A percentile compares a stretch with the other conserved stretches of the same genome.
Evolutionary conservation across 1,284 basidiomycete species (phyloP).

Genomic region (Ustilago shanxiensis): DNA sequence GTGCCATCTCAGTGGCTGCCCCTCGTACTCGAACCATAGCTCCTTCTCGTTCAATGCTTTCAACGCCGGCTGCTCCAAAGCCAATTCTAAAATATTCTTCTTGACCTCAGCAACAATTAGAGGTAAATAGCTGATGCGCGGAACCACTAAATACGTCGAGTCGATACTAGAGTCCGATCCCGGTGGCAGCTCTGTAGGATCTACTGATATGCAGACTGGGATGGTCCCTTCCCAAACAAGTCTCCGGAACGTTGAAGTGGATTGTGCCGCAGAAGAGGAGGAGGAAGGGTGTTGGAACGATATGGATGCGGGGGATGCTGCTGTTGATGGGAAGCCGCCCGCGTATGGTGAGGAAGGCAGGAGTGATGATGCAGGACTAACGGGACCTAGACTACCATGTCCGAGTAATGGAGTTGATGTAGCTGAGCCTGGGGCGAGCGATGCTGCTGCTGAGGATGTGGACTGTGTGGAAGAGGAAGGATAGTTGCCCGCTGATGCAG

Average conservation of each 20-base stretch:
- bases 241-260: conserved; percentile 34
- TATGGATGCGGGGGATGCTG: conserved; percentile 22
- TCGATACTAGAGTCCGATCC: conserved; percentile 42
- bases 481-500: conserved; percentile 42
- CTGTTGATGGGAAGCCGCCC: conserved; percentile 7
- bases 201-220: conserved; percentile 54
- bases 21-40: conserved; percentile 62
- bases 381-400: conserved; percentile 15
- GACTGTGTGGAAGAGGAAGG: conserved; percentile 18
- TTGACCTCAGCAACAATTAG: conserved; percentile 54
- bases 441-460: conserved; percentile 13
- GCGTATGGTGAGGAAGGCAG: conserved; percentile 23
- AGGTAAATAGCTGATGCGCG: conserved; percentile 60
- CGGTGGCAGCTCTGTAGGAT: conserved; percentile 40
- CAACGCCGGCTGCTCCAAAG: conserved; percentile 44
- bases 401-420: conserved; percentile 27
- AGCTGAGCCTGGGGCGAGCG: conserved; percentile 13
- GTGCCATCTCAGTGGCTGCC: conserved; percentile 61
- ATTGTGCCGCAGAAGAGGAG: conserved; percentile 5
- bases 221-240: conserved; percentile 60
- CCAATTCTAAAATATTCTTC: conserved; percentile 51
- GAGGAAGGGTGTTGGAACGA: conserved; percentile 8
- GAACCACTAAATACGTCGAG: conserved; percentile 54
- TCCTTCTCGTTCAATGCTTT: conserved; percentile 46
- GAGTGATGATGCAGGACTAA: conserved; percentile 18